Evolutionary conservation across 2,329 filamentous ascomycete genomes (phyloP), one percentile per base, ranked within the genome.

Genomic region (Pezizomycotina sp.): DNA sequence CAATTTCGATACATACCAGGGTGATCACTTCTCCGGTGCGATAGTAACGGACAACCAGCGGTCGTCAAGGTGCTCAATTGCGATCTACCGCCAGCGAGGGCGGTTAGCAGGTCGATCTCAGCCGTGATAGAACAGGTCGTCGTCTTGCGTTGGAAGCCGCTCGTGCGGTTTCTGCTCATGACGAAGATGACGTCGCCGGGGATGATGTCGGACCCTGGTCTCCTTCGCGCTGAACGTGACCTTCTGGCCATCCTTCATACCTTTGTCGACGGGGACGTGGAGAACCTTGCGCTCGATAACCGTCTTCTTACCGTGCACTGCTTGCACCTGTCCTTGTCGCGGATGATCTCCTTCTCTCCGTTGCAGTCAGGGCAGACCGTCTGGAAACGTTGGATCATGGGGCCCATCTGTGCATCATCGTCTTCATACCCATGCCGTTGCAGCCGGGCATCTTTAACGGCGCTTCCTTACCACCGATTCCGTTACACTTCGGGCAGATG

Each of bases 331-430:
- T 98, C 89, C 67, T 91, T 91, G 50, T 95, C 86, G 56, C 81
- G 82, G 59, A 98, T 86, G 48, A 77, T 83, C 65, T 98, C 89
- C 43, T 89, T 86, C 61, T 98, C 89, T 47, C 91, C 91, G 52
- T 89, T 86, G 59, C 89, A 98, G 63, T 98, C 91, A 18, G 84
- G 80, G 70, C 89, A 98, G 52, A 93, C 84, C 19, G 86, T 95
- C 68, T 98, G 89, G 74, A 98, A 98, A 40, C 89, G 81, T 65
- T 98, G 91, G 52, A 98, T 95, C 89, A 98, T 98, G 42, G 89
- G 89, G 33, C 89, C 89, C 84, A 98, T 95, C 63, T 98, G 89
- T 57, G 91, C 89, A 98, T 93, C 86, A 98, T 95, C 25, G 81
- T 93, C 77, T 95, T 95, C 80, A 93, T 92, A 61, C 89, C 89